A percentile compares a stretch with the other conserved stretches of the same genome.
Conservation (phyloP, 257 asterid species). For the Scutellaria baicalensis region DNA sequence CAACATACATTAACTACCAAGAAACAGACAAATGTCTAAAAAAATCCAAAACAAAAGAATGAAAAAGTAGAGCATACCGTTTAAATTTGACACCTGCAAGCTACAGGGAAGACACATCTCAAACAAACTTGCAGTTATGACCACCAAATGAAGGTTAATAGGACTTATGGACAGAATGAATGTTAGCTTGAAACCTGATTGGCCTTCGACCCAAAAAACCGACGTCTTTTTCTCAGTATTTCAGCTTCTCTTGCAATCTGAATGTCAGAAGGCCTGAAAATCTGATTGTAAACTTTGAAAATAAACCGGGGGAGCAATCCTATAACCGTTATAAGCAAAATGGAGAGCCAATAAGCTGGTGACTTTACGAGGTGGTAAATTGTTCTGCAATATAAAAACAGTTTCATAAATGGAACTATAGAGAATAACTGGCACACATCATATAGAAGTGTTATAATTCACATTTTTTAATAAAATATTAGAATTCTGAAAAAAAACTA, state of each 20-base stretch:
- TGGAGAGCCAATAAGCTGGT: constrained; percentile 84
- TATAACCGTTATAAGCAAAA: constrained; percentile 59
- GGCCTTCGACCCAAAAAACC: constrained; percentile 34
- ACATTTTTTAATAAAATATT: neutral
- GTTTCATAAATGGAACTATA: constrained; percentile 5
- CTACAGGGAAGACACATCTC: constrained; percentile 23
- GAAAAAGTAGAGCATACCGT: constrained; percentile 18
- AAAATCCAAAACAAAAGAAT: neutral
- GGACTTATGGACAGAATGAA: constrained; percentile 17
- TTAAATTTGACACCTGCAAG: constrained; percentile 16
- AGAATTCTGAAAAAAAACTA: constrained; percentile 28
- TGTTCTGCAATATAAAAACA: constrained; percentile 55
- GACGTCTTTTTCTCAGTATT: constrained; percentile 44
- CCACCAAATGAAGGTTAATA: constrained; percentile 13
- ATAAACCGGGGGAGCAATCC: constrained; percentile 94
- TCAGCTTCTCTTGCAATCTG: constrained; percentile 97
- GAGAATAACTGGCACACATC: neutral
- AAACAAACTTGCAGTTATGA: constrained; percentile 20
- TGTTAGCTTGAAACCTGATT: constrained; percentile 43
- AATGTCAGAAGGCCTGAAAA: constrained; percentile 86
- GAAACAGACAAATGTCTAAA: neutral
- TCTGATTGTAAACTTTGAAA: constrained; percentile 60
- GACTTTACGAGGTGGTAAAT: constrained; percentile 70
- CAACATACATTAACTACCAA: neutral
- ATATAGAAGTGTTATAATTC: neutral